Evolutionary conservation across 345 rosid species (phyloP).

Genomic region (Laguncularia racemosa): DNA sequence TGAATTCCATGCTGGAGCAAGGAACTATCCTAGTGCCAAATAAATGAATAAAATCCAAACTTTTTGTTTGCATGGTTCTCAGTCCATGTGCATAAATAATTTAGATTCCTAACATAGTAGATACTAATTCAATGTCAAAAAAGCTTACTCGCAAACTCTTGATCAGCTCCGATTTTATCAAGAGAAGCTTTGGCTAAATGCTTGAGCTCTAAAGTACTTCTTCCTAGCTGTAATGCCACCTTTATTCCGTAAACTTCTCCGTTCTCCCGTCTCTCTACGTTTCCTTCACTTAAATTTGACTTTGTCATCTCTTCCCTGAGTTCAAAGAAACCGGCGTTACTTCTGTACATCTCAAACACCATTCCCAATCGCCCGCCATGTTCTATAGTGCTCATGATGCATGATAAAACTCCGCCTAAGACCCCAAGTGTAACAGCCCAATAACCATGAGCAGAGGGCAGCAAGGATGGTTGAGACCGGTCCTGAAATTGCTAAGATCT

Average conservation of each 20-base stretch:
- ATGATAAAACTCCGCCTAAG: conserved; percentile 30
- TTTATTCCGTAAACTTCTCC: conserved; percentile 29
- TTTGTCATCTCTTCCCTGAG: conserved; percentile 35
- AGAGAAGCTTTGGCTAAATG: conserved; percentile 15
- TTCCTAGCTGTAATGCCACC: conserved; percentile 39
- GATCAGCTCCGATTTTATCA: conserved; percentile 8
- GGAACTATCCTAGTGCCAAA: too few species aligned
- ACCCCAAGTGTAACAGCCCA: conserved; percentile 27
- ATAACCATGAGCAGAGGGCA: conserved; percentile 11
- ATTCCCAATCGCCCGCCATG: conserved; percentile 48
- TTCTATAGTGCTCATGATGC: conserved; percentile 30
- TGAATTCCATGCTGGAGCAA: not conserved
- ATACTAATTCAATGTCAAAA: conserved; percentile 14
- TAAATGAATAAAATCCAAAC: too few species aligned
- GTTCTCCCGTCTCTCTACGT: conserved; percentile 31
- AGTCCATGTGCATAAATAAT: not conserved
- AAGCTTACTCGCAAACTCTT: conserved; percentile 48
- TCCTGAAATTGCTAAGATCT: conserved; percentile 32
- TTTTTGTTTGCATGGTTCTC: too few species aligned
- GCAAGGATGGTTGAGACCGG: conserved; percentile 39
- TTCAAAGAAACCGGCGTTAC: conserved; percentile 40
- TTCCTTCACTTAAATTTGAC: conserved; percentile 23
- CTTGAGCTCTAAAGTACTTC: conserved; percentile 38
- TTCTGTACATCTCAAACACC: conserved; percentile 49
- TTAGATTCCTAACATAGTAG: not conserved